Evolutionary conservation across 768 basidiomycete genomes (phyloP), one percentile per base, ranked within the genome.

Genomic region (Termitomyces sp.): DNA sequence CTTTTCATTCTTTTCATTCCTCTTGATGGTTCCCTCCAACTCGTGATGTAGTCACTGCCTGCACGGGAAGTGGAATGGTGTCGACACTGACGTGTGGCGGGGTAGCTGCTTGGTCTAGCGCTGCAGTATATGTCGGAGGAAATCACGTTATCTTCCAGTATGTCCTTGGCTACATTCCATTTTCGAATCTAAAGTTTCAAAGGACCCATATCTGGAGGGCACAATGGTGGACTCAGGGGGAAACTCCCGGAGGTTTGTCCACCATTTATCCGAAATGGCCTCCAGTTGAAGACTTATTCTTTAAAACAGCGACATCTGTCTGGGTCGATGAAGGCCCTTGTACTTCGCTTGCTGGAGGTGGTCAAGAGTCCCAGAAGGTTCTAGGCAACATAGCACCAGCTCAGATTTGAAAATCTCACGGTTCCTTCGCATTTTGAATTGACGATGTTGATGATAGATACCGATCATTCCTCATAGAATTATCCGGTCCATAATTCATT

Each of bases 271-370:
- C 42, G 38, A 41, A 24, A 15, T n/a, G 15, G 24, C 41, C 12
- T 6, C 35, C n/a, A n/a, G n/a, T n/a, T n/a, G n/a, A 28, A 14
- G 40, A 35, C 45, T 54, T 17, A 49, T 40, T 48, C 26, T 45
- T 11, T 38, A 21, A 53, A 34, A n/a, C 47, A 83, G 82, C 78
- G 42, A 24, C 73, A 35, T 72, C 76, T 19, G 80, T 75, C 45
- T 86, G 83, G 84, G 70, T 75, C 38, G 77, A 84, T 59, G 71
- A 81, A 66, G 84, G 83, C 15, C 62, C 75, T 52, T 87, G 85
- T 67, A 59, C 67, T 38, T 54, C 64, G 15, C 41, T 43, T 21
- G 40, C 50, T 32, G 40, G 28, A 54, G 40, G 12, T 50, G 59
- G 58, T 24, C 59, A 64, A 37, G 56, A 45, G 30, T 51, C 58